Evolutionary conservation across 2,329 filamentous ascomycete genomes (phyloP), one percentile per base, ranked within the genome.

Genomic region (Spiromastix sp.): DNA sequence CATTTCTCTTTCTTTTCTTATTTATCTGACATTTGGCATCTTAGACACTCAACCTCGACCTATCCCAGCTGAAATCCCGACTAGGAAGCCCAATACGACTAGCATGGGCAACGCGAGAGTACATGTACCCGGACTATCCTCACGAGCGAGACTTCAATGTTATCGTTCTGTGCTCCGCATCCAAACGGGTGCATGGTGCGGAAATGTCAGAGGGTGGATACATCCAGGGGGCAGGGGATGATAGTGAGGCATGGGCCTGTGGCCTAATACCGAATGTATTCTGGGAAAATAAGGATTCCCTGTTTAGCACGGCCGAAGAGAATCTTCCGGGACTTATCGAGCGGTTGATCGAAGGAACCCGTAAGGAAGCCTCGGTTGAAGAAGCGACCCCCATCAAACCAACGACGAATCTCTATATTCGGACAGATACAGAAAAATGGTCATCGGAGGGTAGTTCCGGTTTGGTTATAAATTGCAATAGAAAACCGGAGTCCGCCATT

Each of bases 151-250:
- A 72, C 8, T 85, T 75, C 50, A 70, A 82, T 47, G 77, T 84
- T 0, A 64, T 96, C 2, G 72, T 96, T 15, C 83, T 91, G 51
- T 91, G 85, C 53, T 95, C 86, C 1, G 81, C 85, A 9, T 94
- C 85, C 2, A 72, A 78, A 20, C 71, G 81, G 11, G 77, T 86
- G 1, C 62, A 63, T 2, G 81, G 77, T 9, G 76, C 73, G 3
- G 84, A 89, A 54, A 67, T 74, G 46, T 74, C 74, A 18, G 77
- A 81, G 51, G 74, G 72, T 3, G 79, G 78, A 4, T 98, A 98
- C 52, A 81, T 98, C 40, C 91, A 96, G 60, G 91, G 91, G 33
- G 89, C 89, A 1, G 91, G 82, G 2, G 91, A 98, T 57, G 91
- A 98, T 55, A 85, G 82, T 9, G 91, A 98, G 65, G 85, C 84